phyloP scores from a whole-genome alignment of 371 early-diverging fungal genomes.

The Mortierella sp. region DNA sequence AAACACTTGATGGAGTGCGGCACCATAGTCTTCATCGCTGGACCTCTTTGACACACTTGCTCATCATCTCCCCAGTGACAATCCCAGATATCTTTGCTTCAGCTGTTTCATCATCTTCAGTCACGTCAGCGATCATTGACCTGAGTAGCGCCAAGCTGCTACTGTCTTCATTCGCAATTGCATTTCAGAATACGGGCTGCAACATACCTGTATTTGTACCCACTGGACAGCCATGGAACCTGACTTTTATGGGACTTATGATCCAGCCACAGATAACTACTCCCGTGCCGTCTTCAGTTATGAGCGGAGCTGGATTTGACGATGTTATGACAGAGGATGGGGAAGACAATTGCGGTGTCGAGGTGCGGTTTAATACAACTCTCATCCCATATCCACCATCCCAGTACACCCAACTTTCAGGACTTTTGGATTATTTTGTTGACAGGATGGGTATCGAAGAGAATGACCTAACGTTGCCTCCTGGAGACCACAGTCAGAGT shows the following conservation, averaged over 20 bases:
- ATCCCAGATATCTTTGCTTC: conserved; percentile 57
- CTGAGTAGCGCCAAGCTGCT: conserved; percentile 75
- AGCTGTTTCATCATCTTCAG: conserved; percentile 24
- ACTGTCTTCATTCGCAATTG: conserved; percentile 81
- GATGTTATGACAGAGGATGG: conserved; percentile 6
- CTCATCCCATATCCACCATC: conserved; percentile 48
- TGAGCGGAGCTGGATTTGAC: not conserved
- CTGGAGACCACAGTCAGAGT: conserved; percentile 13
- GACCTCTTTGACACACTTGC: conserved; percentile 49
- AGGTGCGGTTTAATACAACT: conserved; percentile 46
- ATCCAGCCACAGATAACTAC: conserved; percentile 25
- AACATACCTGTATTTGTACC: conserved; percentile 84
- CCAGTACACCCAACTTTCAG: conserved; percentile 36
- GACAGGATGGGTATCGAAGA: conserved; percentile 46
- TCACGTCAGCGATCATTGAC: conserved; percentile 64
- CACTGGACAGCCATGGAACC: conserved; percentile 75
- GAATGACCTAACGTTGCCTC: not conserved
- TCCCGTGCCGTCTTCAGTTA: not conserved
- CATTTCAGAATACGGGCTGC: conserved; percentile 80
- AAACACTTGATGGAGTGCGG: conserved; percentile 25
- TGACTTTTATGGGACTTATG: conserved; percentile 44
- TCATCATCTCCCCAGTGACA: conserved; percentile 54
- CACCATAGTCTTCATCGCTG: conserved; percentile 54
- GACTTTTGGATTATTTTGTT: conserved; percentile 44
- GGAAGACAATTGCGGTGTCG: conserved; percentile 21